These are phyloP conservation scores for Pestalotiopsis sp. DNA, from an alignment of 2,329 filamentous ascomycete genomes.

Conservation along the genomic window DNA sequence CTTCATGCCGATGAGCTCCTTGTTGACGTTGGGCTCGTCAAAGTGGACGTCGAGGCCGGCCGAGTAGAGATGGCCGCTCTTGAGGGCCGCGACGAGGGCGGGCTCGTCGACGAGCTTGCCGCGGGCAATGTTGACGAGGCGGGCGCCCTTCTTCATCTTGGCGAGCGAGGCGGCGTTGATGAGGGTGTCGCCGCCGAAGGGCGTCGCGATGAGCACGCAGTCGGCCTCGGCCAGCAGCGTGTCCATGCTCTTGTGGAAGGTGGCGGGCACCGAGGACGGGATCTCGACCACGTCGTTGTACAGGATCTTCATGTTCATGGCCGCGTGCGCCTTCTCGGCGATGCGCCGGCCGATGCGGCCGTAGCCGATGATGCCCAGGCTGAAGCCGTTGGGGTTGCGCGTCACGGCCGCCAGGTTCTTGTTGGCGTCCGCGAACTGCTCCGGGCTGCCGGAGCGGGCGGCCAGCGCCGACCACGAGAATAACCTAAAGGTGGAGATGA, in stretches of 20 bases:
- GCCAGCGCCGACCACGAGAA: conserved; percentile 14
- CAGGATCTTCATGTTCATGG: conserved; percentile 13
- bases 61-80: conserved; percentile 11
- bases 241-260: conserved; percentile 8
- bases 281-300: conserved; percentile 15
- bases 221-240: conserved; percentile 11
- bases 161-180: not conserved
- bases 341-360: conserved; percentile 12
- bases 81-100: conserved; percentile 6
- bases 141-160: conserved; percentile 15
- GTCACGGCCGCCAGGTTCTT: conserved; percentile 12
- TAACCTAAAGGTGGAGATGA: conserved; percentile 11
- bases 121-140: conserved; percentile 13
- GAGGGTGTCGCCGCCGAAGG: conserved; percentile 29
- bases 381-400: conserved; percentile 15
- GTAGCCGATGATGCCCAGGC: conserved; percentile 12
- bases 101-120: conserved; percentile 12
- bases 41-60: conserved; percentile 14
- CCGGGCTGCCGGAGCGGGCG: conserved; percentile 8
- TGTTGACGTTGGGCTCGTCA: conserved; percentile 13
- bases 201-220: conserved; percentile 13
- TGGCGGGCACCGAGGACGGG: conserved; percentile 7
- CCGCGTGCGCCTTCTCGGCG: conserved; percentile 22
- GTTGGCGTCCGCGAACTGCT: conserved; percentile 13
- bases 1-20: conserved; percentile 14